Evolutionary conservation across 345 rosid genomes (phyloP).

Genomic region (thale cress (Arabidopsis thaliana)): TAIR10.1 NC_003070.9:1590001-1590500

Average conservation of each 20-base stretch:
- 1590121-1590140: conserved; percentile 20
- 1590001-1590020: conserved; percentile 30
- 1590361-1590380: conserved; percentile 31
- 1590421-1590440: conserved; percentile 90
- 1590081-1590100: conserved; percentile 44
- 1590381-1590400: conserved; percentile 71
- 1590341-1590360: conserved; percentile 24
- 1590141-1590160: conserved; percentile 28
- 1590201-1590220: conserved; percentile 33
- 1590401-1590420: conserved; percentile 82
- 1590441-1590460: conserved; percentile 86
- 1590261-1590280: conserved; percentile 28
- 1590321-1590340: conserved; percentile 30
- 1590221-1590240: not conserved
- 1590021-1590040: conserved; percentile 24
- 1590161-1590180: conserved; percentile 36
- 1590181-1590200: conserved; percentile 38
- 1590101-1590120: conserved; percentile 44
- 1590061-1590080: conserved; percentile 30
- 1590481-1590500: conserved; percentile 16
- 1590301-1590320: conserved; percentile 33
- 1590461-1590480: conserved; percentile 38
- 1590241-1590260: conserved; percentile 28
- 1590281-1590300: conserved; percentile 33
- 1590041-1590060: conserved; percentile 26